A percentile compares a stretch with the other conserved stretches of the same genome.
Conservation (phyloP, 2,329 filamentous ascomycete genomes). For the Xylariomycetidae sp. region DNA sequence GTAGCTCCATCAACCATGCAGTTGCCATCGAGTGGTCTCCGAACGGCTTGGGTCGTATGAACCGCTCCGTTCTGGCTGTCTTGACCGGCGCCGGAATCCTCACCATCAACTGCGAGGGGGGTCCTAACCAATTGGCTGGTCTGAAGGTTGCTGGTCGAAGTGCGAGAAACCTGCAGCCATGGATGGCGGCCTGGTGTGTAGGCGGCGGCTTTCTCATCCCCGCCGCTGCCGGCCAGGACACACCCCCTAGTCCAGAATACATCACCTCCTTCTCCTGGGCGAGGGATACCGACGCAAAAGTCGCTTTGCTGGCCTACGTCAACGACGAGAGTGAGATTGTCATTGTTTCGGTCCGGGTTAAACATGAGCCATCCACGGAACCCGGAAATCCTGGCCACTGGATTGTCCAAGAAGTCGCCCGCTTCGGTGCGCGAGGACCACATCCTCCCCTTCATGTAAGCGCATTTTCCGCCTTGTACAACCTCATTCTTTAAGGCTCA, state of each 20-base stretch:
- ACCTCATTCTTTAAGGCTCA: constrained; percentile 2
- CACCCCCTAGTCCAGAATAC: constrained; percentile 27
- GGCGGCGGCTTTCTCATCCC: constrained; percentile 47
- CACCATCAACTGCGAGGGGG: constrained; percentile 45
- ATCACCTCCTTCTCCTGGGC: constrained; percentile 51
- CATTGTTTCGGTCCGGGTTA: constrained; percentile 41
- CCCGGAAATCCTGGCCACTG: constrained; percentile 29
- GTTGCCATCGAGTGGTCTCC: constrained; percentile 53
- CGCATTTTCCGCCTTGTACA: too few species aligned
- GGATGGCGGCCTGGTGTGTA: constrained; percentile 51
- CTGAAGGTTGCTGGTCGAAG: constrained; percentile 26
- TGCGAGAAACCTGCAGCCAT: constrained; percentile 37
- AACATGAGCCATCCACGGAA: constrained; percentile 18
- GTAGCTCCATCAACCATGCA: constrained; percentile 48
- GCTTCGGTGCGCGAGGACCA: constrained; percentile 42
- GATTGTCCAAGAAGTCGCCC: constrained; percentile 43
- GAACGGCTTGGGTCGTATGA: constrained; percentile 47
- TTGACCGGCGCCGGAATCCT: constrained; percentile 45
- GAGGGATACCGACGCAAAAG: constrained; percentile 32
- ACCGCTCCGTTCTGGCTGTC: constrained; percentile 44
- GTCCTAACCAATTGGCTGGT: constrained; percentile 10
- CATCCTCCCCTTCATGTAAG: constrained; percentile 32
- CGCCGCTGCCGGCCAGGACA: constrained; percentile 26
- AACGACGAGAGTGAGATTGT: constrained; percentile 46
- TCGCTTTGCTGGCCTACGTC: constrained; percentile 43